Conservation (phyloP, 352 stramenopile genomes). For the Plasmopara muralis region DNA sequence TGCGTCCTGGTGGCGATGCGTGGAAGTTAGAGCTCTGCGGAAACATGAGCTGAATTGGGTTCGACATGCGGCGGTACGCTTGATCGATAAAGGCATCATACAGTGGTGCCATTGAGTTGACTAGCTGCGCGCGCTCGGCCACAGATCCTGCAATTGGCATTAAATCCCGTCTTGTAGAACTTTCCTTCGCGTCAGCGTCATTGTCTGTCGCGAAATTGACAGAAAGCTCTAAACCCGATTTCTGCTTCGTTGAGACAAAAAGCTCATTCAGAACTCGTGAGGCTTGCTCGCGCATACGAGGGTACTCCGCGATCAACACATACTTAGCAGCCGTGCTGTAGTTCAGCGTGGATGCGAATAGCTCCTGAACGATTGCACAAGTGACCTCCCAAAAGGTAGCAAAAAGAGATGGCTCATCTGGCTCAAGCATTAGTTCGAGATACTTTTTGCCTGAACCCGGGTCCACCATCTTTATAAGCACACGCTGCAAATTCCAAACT, state of each 20-base stretch:
- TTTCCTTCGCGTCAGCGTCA: neutral
- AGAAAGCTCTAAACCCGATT: constrained; percentile 21
- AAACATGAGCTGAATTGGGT: constrained; percentile 85
- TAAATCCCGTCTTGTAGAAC: constrained; percentile 6
- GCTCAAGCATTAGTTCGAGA: constrained; percentile 60
- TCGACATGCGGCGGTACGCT: constrained; percentile 51
- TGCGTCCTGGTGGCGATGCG: constrained; percentile 66
- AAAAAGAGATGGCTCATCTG: constrained; percentile 74
- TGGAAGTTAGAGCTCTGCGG: constrained; percentile 80
- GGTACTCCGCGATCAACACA: constrained; percentile 70
- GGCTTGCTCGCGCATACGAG: constrained; percentile 71
- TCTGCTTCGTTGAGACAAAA: constrained; percentile 43
- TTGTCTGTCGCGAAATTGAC: constrained; percentile 6
- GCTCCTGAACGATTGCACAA: constrained; percentile 65
- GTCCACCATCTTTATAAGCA: constrained; percentile 74
- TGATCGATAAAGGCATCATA: constrained; percentile 67
- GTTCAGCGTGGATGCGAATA: constrained; percentile 52
- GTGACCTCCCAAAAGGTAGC: constrained; percentile 83
- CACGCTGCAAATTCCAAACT: constrained; percentile 84
- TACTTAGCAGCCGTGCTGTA: constrained; percentile 60
- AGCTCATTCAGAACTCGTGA: constrained; percentile 57
- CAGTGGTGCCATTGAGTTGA: constrained; percentile 63
- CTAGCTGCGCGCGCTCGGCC: constrained; percentile 51
- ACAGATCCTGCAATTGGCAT: constrained; percentile 33
- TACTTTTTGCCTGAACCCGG: constrained; percentile 39